Evolutionary conservation across 345 rosid species (phyloP).

Genomic region (Trapa bicornis): DNA sequence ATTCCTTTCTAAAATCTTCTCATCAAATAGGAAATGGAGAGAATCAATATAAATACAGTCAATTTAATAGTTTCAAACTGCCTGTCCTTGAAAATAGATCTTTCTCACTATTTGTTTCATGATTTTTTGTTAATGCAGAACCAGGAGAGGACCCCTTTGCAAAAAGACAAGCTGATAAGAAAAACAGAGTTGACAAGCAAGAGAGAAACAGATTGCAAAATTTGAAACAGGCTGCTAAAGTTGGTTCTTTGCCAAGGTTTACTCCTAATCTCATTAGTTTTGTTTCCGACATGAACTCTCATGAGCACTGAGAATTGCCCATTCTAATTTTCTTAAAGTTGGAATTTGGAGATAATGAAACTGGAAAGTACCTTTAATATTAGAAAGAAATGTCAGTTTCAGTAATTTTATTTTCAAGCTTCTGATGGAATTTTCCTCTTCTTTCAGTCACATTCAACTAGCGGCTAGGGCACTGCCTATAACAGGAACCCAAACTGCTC

Average conservation of each 20-base stretch:
- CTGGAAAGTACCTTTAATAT: neutral
- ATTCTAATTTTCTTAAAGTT: neutral
- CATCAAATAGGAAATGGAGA: neutral
- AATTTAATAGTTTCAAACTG: neutral
- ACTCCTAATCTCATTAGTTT: neutral
- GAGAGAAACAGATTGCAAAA: slow-evolving; percentile 57
- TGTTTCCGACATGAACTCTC: neutral
- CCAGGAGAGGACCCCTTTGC: slow-evolving; percentile 86
- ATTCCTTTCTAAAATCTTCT: neutral
- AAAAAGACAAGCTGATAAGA: slow-evolving; percentile 60
- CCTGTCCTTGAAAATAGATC: neutral
- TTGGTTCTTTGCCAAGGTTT: slow-evolving; percentile 85
- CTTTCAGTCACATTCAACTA: slow-evolving; percentile 68
- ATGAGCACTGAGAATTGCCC: neutral
- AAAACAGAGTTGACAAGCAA: slow-evolving; percentile 67
- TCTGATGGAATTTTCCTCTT: slow-evolving; percentile 2
- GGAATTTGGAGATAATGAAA: no score
- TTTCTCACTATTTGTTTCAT: neutral
- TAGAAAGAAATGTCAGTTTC: neutral
- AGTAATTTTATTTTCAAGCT: neutral
- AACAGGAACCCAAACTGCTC: slow-evolving; percentile 57
- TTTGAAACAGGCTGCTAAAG: slow-evolving; percentile 64
- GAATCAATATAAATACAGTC: neutral
- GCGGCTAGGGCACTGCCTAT: slow-evolving; percentile 84
- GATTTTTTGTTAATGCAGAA: slow-evolving; percentile 27